Conservation (phyloP, 169 alveolate species). For the Eimeria maxima region DNA sequence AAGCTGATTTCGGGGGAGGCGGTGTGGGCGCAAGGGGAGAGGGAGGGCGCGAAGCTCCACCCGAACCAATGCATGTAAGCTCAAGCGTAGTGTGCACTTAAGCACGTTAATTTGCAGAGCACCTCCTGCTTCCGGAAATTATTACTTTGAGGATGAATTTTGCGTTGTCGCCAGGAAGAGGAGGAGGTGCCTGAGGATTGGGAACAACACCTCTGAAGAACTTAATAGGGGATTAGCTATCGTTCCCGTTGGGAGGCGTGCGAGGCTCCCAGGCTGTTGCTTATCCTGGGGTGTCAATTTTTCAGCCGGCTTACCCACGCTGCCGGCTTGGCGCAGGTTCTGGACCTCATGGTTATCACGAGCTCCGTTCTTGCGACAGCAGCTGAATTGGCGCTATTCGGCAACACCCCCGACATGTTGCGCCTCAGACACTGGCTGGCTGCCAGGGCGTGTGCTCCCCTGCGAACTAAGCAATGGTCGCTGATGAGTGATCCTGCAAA, state of each 20-base stretch:
- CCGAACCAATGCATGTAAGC: conserved; percentile 55
- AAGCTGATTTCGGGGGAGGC: conserved; percentile 76
- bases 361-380: conserved; percentile 6
- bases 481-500: conserved; percentile 15
- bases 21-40: conserved; percentile 26
- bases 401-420: conserved; percentile 16
- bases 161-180: conserved; percentile 33
- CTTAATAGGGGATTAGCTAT: not conserved
- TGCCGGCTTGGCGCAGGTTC: not conserved
- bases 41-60: conserved; percentile 60
- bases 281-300: not conserved
- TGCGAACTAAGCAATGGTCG: conserved; percentile 22
- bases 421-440: conserved; percentile 47
- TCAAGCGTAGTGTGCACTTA: not conserved
- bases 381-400: not conserved
- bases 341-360: conserved; percentile 34
- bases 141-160: not conserved
- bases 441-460: conserved; percentile 44
- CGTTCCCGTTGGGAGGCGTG: not conserved
- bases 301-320: not conserved
- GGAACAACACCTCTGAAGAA: conserved; percentile 74
- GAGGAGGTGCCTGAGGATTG: conserved; percentile 82
- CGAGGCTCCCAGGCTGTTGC: not conserved
- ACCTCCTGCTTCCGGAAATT: not conserved
- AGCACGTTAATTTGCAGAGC: not conserved